These are phyloP conservation scores for Podospora fimiseda DNA, from an alignment of 495 filamentous ascomycete species.

Conservation along the genomic window DNA sequence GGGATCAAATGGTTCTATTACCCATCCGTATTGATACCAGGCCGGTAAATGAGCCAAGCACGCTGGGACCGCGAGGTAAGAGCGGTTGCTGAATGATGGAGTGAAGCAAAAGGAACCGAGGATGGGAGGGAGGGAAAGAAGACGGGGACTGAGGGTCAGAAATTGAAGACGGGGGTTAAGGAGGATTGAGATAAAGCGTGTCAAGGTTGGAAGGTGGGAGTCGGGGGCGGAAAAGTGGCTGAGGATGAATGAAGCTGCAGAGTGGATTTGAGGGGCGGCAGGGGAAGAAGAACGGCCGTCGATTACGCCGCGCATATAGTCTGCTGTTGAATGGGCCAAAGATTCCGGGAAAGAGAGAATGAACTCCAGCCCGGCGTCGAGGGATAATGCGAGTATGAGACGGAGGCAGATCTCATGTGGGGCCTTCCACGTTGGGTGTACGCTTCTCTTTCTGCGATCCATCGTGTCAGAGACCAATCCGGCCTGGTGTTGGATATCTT, in stretches of 20 bases:
- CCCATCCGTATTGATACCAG: conserved; percentile 13
- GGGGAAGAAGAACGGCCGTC: background rate
- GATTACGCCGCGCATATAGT: conserved; percentile 5
- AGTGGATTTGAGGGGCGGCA: background rate
- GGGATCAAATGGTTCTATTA: conserved; percentile 21
- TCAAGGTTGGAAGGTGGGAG: background rate
- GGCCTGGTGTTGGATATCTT: background rate
- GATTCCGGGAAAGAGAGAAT: conserved; percentile 9
- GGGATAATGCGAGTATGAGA: conserved; percentile 3
- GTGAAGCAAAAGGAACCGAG: conserved; percentile 2
- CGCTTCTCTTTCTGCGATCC: too few relatives aligned
- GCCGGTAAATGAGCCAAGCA: conserved; percentile 9
- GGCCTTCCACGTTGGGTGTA: background rate
- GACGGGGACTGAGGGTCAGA: conserved; percentile 2
- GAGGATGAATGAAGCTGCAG: conserved; percentile 7
- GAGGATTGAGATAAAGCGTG: conserved; percentile 7
- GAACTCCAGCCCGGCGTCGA: conserved; percentile 21
- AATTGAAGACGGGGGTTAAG: conserved; percentile 16
- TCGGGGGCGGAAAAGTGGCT: background rate
- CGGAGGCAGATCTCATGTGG: background rate
- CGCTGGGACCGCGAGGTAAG: conserved; percentile 16
- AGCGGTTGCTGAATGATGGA: conserved; percentile 2
- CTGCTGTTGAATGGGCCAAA: conserved; percentile 1
- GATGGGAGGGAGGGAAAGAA: background rate
- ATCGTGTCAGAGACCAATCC: background rate